These are phyloP conservation scores for Selaginella tamariscina DNA, from an alignment of 75 land plant genomes.

Conservation along the genomic window DNA sequence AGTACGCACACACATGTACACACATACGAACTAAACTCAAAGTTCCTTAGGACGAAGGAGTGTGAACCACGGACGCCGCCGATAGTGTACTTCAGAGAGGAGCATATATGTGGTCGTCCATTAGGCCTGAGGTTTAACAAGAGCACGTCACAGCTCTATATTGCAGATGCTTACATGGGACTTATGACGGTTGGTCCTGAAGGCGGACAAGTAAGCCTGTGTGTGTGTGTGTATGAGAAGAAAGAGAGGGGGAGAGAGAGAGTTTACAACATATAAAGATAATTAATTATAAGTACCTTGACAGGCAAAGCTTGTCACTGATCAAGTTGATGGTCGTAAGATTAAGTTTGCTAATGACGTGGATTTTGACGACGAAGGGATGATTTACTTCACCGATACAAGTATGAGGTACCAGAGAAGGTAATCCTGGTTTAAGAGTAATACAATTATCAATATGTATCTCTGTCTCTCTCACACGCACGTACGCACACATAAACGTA, in stretches of 20 bases:
- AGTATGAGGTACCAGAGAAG: constrained; percentile 40
- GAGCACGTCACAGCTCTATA: constrained; percentile 45
- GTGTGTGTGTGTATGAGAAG: too few species aligned
- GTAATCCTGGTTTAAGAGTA: neutral
- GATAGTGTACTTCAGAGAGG: constrained; percentile 13
- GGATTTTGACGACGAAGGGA: constrained; percentile 57
- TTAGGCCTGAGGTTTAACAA: constrained; percentile 55
- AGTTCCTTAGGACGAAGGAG: neutral
- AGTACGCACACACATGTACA: too few species aligned
- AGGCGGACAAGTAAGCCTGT: too few species aligned
- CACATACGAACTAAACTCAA: too few species aligned
- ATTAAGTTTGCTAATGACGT: constrained; percentile 70
- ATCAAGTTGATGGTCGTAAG: constrained; percentile 38
- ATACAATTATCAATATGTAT: too few species aligned
- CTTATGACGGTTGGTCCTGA: constrained; percentile 46
- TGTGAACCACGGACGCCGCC: neutral
- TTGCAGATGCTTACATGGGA: constrained; percentile 71
- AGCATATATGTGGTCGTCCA: constrained; percentile 54
- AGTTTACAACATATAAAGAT: too few species aligned
- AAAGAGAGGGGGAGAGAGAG: too few species aligned
- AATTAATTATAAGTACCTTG: too few species aligned
- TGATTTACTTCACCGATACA: constrained; percentile 68
- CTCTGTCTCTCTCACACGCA: too few species aligned
- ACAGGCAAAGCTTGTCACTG: constrained; percentile 44
- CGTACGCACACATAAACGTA: too few species aligned